Evolutionary conservation across 177 flowering plant genomes (phyloP).

Genomic region (Vitis hybrid): DNA sequence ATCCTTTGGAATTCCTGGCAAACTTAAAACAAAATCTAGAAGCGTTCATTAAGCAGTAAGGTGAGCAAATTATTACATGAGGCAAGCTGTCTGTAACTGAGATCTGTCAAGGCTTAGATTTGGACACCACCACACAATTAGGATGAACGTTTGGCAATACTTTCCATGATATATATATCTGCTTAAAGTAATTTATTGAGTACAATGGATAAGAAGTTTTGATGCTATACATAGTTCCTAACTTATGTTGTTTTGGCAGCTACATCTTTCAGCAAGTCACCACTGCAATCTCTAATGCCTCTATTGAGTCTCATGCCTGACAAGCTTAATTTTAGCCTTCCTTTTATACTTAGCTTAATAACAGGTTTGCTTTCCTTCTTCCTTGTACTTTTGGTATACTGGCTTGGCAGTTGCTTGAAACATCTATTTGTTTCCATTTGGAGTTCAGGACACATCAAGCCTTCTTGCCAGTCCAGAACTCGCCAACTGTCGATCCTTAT

Average conservation of each 20-base stretch:
- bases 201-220: too few species aligned
- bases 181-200: too few species aligned
- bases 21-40: too few species aligned
- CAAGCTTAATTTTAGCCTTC: constrained; percentile 26
- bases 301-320: constrained; percentile 46
- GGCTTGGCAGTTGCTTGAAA: not conserved
- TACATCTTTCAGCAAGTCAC: constrained; percentile 60
- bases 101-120: too few species aligned
- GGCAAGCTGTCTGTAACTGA: too few species aligned
- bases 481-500: too few species aligned
- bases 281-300: constrained; percentile 35
- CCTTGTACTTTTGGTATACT: not conserved
- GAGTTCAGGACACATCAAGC: not conserved
- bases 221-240: not conserved
- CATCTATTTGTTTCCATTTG: not conserved
- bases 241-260: constrained; percentile 36
- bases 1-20: not conserved
- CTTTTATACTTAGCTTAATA: constrained; percentile 28
- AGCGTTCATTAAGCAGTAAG: too few species aligned
- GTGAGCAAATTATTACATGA: too few species aligned
- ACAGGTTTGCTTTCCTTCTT: constrained; percentile 37
- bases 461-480: too few species aligned
- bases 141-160: too few species aligned
- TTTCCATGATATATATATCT: too few species aligned
- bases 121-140: too few species aligned